phyloP scores from a whole-genome alignment of 2,329 filamentous ascomycete genomes.

The Colletotrichum orchidophilum region DNA sequence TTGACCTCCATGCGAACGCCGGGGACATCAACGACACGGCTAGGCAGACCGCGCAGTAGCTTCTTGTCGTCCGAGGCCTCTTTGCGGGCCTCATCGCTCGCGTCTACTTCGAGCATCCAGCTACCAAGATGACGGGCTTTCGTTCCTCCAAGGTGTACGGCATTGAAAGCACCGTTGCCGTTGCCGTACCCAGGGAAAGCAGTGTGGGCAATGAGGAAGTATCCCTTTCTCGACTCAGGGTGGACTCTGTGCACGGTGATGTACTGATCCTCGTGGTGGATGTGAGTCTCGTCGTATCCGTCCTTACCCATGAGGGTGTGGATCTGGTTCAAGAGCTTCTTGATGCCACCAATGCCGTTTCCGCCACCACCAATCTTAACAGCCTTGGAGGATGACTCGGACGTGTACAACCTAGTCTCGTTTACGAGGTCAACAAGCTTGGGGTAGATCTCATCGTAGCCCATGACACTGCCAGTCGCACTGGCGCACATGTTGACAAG shows the following conservation, averaged over 20 bases:
- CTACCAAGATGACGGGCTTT: slow-evolving; percentile 87
- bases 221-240: slow-evolving; percentile 89
- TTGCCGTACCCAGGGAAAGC: slow-evolving; percentile 92
- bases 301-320: slow-evolving; percentile 96
- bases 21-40: slow-evolving; percentile 77
- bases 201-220: slow-evolving; percentile 95
- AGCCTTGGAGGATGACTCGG: slow-evolving; percentile 72
- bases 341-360: slow-evolving; percentile 87
- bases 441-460: slow-evolving; percentile 96
- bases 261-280: slow-evolving; percentile 96
- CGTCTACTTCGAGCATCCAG: slow-evolving; percentile 91
- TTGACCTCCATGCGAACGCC: slow-evolving; percentile 78
- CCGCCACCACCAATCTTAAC: slow-evolving; percentile 76
- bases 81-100: slow-evolving; percentile 74
- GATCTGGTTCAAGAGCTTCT: slow-evolving; percentile 93
- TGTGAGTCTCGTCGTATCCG: slow-evolving; percentile 92
- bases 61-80: slow-evolving; percentile 74
- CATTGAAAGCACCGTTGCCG: slow-evolving; percentile 81
- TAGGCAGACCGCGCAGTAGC: slow-evolving; percentile 83
- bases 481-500: slow-evolving; percentile 96
- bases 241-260: slow-evolving; percentile 97
- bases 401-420: slow-evolving; percentile 85
- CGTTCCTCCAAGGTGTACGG: slow-evolving; percentile 84
- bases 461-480: slow-evolving; percentile 95
- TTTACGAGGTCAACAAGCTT: slow-evolving; percentile 91